A percentile compares a stretch with the other conserved stretches of the same genome.
Evolutionary conservation across 2,329 filamentous ascomycete species (phyloP).

Genomic region (Fusarium musae): DNA sequence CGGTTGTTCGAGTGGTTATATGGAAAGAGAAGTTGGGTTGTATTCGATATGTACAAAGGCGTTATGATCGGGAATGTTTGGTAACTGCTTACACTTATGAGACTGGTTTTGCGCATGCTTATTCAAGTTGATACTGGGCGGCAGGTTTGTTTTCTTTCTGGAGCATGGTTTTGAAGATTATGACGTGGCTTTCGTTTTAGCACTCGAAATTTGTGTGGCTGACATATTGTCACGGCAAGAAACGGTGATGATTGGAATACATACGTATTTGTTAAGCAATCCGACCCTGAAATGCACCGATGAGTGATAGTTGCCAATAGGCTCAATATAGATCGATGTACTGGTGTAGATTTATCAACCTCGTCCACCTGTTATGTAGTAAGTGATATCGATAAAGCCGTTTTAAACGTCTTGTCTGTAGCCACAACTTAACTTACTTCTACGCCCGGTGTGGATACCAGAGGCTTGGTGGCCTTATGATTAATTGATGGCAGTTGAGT

Average conservation of each 20-base stretch:
- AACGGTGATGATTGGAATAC: slow-evolving; percentile 9
- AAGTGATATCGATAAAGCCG: background rate
- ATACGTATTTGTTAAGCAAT: background rate
- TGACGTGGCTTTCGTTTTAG: slow-evolving; percentile 25
- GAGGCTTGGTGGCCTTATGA: background rate
- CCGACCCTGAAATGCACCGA: background rate
- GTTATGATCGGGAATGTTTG: slow-evolving; percentile 28
- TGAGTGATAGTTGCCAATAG: background rate
- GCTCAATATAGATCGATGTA: background rate
- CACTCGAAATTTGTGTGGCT: slow-evolving; percentile 3
- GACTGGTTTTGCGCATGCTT: slow-evolving; percentile 21
- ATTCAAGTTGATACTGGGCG: slow-evolving; percentile 34
- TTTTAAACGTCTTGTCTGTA: background rate
- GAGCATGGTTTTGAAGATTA: slow-evolving; percentile 37
- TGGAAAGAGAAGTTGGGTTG: slow-evolving; percentile 22
- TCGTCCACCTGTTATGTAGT: background rate
- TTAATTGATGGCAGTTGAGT: background rate
- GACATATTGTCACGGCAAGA: background rate
- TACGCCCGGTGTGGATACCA: background rate
- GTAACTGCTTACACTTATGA: slow-evolving; percentile 20
- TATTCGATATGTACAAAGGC: slow-evolving; percentile 29
- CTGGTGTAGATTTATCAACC: background rate
- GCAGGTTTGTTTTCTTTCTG: slow-evolving; percentile 32
- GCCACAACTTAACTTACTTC: background rate
- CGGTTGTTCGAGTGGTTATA: slow-evolving; percentile 29